A percentile compares a stretch with the other conserved stretches of the same genome.
Conservation (phyloP, 768 basidiomycete genomes). For the Amanita pseudoporphyria region DNA sequence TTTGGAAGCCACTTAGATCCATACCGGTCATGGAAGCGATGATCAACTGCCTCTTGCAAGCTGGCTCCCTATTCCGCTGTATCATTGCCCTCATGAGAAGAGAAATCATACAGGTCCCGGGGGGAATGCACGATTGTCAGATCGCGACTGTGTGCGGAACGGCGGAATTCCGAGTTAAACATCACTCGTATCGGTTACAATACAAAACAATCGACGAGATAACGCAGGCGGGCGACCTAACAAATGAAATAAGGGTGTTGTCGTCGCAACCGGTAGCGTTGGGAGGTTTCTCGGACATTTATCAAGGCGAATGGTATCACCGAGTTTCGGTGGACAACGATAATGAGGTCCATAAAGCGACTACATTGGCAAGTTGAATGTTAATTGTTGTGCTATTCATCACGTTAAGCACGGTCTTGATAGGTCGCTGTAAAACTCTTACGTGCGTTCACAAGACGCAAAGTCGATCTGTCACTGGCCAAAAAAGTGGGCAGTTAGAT, state of each 20-base stretch:
- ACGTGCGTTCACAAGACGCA: conserved; percentile 14
- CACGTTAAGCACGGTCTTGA: not conserved
- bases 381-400: not conserved
- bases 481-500: conserved; percentile 10
- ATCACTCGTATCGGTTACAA: not conserved
- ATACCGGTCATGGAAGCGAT: too few relatives aligned
- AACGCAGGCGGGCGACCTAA: conserved; percentile 13
- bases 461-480: conserved; percentile 11
- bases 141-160: not conserved
- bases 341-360: not conserved
- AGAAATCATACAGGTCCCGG: not conserved
- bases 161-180: not conserved
- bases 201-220: not conserved
- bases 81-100: too few relatives aligned
- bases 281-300: conserved; percentile 21
- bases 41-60: too few relatives aligned
- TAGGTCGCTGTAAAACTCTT: conserved; percentile 20
- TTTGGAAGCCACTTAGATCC: too few relatives aligned
- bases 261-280: conserved; percentile 11
- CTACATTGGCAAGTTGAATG: not conserved
- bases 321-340: not conserved
- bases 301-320: conserved; percentile 12
- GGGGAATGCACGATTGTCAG: not conserved
- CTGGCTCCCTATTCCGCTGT: too few relatives aligned
- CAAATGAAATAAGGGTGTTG: conserved; percentile 9